Base-by-base conservation (phyloP, 1,139 yeast species). In the Taiozyma sp. region DNA sequence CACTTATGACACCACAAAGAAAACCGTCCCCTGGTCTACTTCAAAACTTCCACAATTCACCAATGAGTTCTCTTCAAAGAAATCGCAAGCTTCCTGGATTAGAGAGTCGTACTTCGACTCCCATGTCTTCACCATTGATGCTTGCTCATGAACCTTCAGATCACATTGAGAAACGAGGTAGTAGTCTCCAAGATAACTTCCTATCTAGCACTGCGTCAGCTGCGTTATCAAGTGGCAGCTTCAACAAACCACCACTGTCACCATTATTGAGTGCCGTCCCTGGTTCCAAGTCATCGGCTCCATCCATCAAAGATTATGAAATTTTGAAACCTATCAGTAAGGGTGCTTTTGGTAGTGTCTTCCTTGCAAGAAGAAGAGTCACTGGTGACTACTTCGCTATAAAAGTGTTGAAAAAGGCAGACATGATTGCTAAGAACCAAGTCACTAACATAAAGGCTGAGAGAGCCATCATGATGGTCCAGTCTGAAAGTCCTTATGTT, bases 341-440 rank as follows among this genome's bases (percentile, higher is more conserved):
- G 65, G 99, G 99, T 34, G 99, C 99, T 0, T 95, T 92, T 74
- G 99, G 99, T 0, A 87, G 96, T 42, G 99, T 95, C 1, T 93
- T 84, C 65, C 73, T 95, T 19, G 93, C 97, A 0, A 81, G 85
- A 57, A 79, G 95, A 60, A 85, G 83, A 60, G 69, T 87, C 14
- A 93, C 98, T 0, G 97, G 98, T 2, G 99, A 95, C 57, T 88
- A 91, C 66, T 95, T 88, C 60, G 99, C 99, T 1, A 91, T 95
- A 54, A 95, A 95, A 66, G 95, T 92, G n/a, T 73, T 95, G 56
- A 88, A 86, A 60, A 95, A 95, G 67, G 80, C 96, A 7, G 99
- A 93, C 67, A 93, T 95, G 98, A 84, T 93, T 57, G 95, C 96
- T 2, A 93, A 93, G 69, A 95, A 95, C 73, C 99, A 95, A 70